phyloP scores from a whole-genome alignment of 306 rosid species.

The Fagus sylvatica region DNA sequence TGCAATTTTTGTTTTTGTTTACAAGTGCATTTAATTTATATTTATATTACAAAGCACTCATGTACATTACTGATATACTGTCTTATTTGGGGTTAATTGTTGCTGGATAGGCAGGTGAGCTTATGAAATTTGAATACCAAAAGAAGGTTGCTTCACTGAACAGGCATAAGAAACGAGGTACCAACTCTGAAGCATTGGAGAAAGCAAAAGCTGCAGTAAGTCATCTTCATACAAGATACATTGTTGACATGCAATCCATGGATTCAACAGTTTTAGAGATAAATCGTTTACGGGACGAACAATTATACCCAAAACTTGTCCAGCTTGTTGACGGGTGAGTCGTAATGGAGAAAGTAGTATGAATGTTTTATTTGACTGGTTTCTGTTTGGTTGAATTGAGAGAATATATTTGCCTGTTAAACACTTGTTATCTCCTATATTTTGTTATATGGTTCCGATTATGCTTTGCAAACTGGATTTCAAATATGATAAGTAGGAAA shows the following conservation, averaged over 20 bases:
- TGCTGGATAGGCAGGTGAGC: conserved; percentile 81
- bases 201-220: conserved; percentile 91
- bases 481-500: background rate
- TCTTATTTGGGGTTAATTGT: conserved; percentile 20
- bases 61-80: background rate
- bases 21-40: background rate
- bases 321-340: conserved; percentile 90
- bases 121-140: conserved; percentile 91
- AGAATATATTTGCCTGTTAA: background rate
- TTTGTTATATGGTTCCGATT: background rate
- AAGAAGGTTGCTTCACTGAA: conserved; percentile 70
- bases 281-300: conserved; percentile 80
- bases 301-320: conserved; percentile 77
- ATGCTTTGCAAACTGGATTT: background rate
- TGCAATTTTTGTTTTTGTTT: background rate
- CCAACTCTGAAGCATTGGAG: conserved; percentile 74
- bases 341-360: conserved; percentile 16
- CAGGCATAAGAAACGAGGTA: conserved; percentile 68
- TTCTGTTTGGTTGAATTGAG: background rate
- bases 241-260: conserved; percentile 98
- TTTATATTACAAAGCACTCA: background rate
- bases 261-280: conserved; percentile 97
- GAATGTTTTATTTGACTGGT: conserved; percentile 5
- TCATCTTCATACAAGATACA: conserved; percentile 94
- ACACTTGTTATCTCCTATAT: background rate